phyloP scores from a whole-genome alignment of 352 stramenopile species.

The Pythium rhizo-oryzae region DNA sequence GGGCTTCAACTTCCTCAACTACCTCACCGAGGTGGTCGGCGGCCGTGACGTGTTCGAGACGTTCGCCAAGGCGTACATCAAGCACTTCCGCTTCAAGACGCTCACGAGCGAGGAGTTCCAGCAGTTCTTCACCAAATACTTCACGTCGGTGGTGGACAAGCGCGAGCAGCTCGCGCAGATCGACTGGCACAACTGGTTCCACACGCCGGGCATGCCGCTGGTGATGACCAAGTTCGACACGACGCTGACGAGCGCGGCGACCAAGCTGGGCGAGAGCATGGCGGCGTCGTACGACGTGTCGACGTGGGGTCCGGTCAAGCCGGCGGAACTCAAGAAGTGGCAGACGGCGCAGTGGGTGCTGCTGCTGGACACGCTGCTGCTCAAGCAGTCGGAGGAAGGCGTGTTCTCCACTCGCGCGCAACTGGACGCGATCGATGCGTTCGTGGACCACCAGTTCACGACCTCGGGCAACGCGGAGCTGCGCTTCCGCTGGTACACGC shows the following conservation, averaged over 20 bases:
- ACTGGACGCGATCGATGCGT: no score
- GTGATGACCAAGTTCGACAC: constrained; percentile 89
- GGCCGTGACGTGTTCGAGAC: constrained; percentile 36
- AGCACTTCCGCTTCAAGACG: constrained; percentile 76
- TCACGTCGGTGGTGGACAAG: constrained; percentile 36
- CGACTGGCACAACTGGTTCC: constrained; percentile 95
- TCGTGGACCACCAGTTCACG: no score
- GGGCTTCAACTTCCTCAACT: constrained; percentile 51
- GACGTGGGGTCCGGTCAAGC: no score
- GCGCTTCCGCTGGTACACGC: no score
- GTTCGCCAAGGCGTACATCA: constrained; percentile 90
- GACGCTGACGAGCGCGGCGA: constrained; percentile 60
- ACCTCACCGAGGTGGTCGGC: constrained; percentile 37
- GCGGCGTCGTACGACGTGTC: no score
- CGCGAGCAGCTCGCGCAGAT: constrained; percentile 50
- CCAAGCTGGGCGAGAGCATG: constrained; percentile 42
- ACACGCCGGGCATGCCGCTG: constrained; percentile 88
- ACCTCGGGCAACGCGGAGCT: no score
- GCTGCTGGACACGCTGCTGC: no score
- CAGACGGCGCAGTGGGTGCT: no score
- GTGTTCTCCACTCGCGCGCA: no score
- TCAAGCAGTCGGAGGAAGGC: no score
- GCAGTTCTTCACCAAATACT: constrained; percentile 55
- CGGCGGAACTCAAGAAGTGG: no score
- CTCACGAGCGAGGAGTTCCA: constrained; percentile 71